Conservation (phyloP, 1,284 basidiomycete genomes). For the Amylostereum chailletii region DNA sequence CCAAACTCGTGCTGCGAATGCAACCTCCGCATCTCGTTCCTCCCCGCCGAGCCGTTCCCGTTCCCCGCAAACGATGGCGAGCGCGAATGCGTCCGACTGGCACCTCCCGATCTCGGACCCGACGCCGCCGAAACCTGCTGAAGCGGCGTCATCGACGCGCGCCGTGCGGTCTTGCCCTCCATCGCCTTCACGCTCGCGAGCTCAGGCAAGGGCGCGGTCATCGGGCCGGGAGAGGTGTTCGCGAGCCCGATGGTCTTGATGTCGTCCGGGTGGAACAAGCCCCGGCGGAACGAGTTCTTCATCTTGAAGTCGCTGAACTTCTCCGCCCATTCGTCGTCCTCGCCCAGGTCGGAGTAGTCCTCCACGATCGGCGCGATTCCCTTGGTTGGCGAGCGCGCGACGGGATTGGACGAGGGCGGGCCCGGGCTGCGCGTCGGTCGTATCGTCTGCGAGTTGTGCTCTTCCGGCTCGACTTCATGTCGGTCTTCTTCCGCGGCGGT, state of each 20-base stretch:
- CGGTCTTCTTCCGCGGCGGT: constrained; percentile 37
- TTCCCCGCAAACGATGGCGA: constrained; percentile 48
- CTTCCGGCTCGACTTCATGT: background rate
- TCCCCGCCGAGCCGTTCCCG: constrained; percentile 49
- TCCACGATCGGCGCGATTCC: constrained; percentile 66
- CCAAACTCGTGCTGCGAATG: constrained; percentile 56
- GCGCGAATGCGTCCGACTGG: constrained; percentile 23
- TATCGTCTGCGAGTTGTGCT: constrained; percentile 65
- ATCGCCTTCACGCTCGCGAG: constrained; percentile 30
- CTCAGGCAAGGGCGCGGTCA: constrained; percentile 53
- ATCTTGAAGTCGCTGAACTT: constrained; percentile 81
- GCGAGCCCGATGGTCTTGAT: constrained; percentile 62
- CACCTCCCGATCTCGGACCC: constrained; percentile 14
- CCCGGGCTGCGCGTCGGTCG: constrained; percentile 56
- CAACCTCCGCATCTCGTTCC: constrained; percentile 46
- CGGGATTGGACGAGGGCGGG: constrained; percentile 40
- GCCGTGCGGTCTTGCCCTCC: constrained; percentile 31
- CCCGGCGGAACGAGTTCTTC: constrained; percentile 61
- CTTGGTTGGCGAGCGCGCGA: constrained; percentile 37
- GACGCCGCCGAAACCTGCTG: constrained; percentile 10
- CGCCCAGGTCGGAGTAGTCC: constrained; percentile 86
- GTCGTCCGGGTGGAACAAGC: constrained; percentile 83
- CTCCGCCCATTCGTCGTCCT: constrained; percentile 65
- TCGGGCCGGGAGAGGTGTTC: constrained; percentile 41
- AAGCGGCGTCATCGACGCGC: constrained; percentile 26